phyloP scores from a whole-genome alignment of 305 asterid genomes.

The Withania somnifera region DNA sequence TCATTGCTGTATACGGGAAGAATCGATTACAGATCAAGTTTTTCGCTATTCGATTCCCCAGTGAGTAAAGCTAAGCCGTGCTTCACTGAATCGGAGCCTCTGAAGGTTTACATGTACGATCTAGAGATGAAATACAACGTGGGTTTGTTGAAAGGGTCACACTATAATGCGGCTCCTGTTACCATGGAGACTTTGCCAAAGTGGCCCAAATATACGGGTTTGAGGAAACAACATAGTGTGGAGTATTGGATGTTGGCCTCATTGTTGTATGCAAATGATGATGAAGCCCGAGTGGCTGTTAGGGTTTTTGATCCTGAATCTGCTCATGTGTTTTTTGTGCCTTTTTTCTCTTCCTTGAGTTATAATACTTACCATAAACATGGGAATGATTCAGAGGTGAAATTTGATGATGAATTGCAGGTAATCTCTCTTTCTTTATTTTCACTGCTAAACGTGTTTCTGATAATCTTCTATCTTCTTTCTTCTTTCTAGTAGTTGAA shows the following conservation, averaged over 20 bases:
- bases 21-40: slow-evolving; percentile 6
- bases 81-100: neutral
- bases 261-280: slow-evolving; percentile 14
- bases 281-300: slow-evolving; percentile 29
- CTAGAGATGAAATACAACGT: slow-evolving; percentile 8
- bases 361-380: slow-evolving; percentile 44
- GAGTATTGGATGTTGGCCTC: slow-evolving; percentile 53
- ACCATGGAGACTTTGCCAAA: slow-evolving; percentile 22
- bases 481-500: too few relatives aligned
- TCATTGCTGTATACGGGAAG: slow-evolving; percentile 3
- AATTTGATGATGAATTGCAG: slow-evolving; percentile 59
- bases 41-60: neutral
- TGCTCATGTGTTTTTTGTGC: slow-evolving; percentile 56
- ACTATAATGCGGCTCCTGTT: slow-evolving; percentile 12
- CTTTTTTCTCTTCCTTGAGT: slow-evolving; percentile 60
- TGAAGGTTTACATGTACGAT: slow-evolving; percentile 15
- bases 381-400: slow-evolving; percentile 48
- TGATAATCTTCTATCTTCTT: too few relatives aligned
- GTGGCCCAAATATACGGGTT: slow-evolving; percentile 31
- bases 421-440: slow-evolving; percentile 10
- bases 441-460: neutral
- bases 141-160: slow-evolving; percentile 3
- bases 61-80: neutral
- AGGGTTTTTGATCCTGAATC: slow-evolving; percentile 52
- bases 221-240: slow-evolving; percentile 38